These are phyloP conservation scores for Rhizopogon vesiculosus DNA, from an alignment of 768 basidiomycete species.

Conservation along the genomic window DNA sequence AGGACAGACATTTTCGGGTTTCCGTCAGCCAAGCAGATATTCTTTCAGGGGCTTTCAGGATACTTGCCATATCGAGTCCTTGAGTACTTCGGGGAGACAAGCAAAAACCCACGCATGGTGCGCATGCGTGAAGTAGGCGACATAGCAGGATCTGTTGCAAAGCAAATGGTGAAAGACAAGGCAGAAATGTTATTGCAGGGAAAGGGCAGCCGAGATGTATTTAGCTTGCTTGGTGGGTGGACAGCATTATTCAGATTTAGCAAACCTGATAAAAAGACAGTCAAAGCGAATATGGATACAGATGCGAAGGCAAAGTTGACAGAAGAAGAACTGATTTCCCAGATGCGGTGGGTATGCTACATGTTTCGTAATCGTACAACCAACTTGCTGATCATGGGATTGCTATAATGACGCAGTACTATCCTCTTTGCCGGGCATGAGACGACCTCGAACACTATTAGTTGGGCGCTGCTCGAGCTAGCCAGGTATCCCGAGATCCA, in stretches of 20 bases:
- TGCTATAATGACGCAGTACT: constrained; percentile 21
- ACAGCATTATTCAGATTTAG: neutral
- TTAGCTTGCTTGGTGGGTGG: constrained; percentile 51
- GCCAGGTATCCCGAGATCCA: constrained; percentile 12
- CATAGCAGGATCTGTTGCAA: constrained; percentile 29
- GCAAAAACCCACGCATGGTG: constrained; percentile 14
- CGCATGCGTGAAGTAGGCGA: constrained; percentile 28
- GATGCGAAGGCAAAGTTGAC: constrained; percentile 19
- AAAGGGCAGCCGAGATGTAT: constrained; percentile 35
- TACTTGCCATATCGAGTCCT: constrained; percentile 40
- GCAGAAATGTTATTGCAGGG: constrained; percentile 27
- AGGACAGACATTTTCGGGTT: constrained; percentile 48
- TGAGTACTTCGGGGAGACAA: neutral
- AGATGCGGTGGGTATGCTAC: constrained; percentile 32
- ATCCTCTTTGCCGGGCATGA: constrained; percentile 47
- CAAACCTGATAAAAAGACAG: neutral
- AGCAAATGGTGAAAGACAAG: constrained; percentile 33
- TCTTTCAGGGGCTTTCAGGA: neutral
- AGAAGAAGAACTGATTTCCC: constrained; percentile 44
- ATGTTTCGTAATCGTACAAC: neutral
- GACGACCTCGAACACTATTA: constrained; percentile 49
- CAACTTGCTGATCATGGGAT: neutral
- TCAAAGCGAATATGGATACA: constrained; percentile 39
- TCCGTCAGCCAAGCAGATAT: constrained; percentile 16
- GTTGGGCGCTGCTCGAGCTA: constrained; percentile 16